Percentiles rank a stretch among this genome's conserved stretches.
These are phyloP conservation scores for Ascodesmis nigricans DNA, from an alignment of 495 filamentous ascomycete species.

Conservation along the genomic window DNA sequence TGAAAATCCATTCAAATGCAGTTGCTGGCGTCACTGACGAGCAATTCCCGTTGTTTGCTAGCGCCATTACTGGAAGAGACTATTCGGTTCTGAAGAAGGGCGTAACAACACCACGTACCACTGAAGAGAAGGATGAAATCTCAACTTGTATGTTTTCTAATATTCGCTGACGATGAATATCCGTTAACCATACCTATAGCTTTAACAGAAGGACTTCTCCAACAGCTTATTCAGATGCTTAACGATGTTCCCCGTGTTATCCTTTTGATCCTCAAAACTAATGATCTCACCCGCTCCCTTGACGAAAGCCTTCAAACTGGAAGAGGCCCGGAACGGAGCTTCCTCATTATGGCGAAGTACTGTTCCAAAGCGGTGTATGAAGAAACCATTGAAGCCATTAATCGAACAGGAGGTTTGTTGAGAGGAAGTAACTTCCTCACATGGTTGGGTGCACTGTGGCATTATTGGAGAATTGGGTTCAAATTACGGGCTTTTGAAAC, in stretches of 20 bases:
- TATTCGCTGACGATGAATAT: not conserved
- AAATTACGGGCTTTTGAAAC: constrained; percentile 41
- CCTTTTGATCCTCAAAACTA: constrained; percentile 90
- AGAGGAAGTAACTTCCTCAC: constrained; percentile 33
- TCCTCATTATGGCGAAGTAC: constrained; percentile 84
- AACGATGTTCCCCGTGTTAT: constrained; percentile 80
- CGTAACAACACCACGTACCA: constrained; percentile 36
- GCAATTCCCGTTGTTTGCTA: constrained; percentile 87
- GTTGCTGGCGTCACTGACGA: constrained; percentile 79
- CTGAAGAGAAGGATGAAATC: constrained; percentile 60
- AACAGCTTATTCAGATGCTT: constrained; percentile 68
- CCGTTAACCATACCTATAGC: constrained; percentile 19
- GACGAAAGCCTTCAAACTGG: constrained; percentile 86
- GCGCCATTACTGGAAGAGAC: constrained; percentile 87
- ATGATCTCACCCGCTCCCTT: constrained; percentile 82
- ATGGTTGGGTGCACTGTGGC: constrained; percentile 34
- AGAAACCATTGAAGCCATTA: constrained; percentile 49
- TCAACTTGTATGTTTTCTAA: constrained; percentile 28
- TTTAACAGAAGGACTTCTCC: constrained; percentile 68
- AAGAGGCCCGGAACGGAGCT: constrained; percentile 68
- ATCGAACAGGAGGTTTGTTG: constrained; percentile 31
- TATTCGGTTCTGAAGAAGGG: constrained; percentile 48
- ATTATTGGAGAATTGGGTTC: constrained; percentile 38
- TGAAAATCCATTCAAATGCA: constrained; percentile 73
- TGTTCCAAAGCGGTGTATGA: constrained; percentile 72